These are phyloP conservation scores for Plasmodium reichenowi DNA, from an alignment of 169 alveolate genomes.

Conservation along the genomic window DNA sequence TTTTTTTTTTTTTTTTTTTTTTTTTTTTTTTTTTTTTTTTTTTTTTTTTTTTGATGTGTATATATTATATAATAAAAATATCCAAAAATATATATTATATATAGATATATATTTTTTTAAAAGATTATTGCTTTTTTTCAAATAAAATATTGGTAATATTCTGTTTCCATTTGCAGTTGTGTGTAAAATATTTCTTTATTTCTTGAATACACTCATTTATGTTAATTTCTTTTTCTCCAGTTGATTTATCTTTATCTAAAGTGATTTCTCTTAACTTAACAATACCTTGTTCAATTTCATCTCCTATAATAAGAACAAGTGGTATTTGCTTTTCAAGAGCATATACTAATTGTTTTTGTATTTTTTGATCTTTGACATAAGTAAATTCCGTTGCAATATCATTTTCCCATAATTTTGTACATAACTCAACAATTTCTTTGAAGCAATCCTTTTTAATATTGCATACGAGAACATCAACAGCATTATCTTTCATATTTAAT, in stretches of 20 bases:
- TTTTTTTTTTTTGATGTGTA: not conserved
- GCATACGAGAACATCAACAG: constrained; percentile 77
- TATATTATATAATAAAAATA: no score
- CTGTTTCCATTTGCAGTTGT: constrained; percentile 45
- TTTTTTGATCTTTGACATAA: constrained; percentile 79
- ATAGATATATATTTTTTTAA: not conserved
- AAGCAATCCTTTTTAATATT: constrained; percentile 44
- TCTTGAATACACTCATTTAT: constrained; percentile 44
- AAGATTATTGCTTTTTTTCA: not conserved
- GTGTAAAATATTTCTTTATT: constrained; percentile 42
- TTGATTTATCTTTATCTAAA: constrained; percentile 43
- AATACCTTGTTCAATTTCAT: constrained; percentile 72
- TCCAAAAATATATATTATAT: not conserved
- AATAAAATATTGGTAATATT: constrained; percentile 30
- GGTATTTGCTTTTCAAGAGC: constrained; percentile 87
- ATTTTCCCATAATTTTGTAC: constrained; percentile 80
- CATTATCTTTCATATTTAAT: constrained; percentile 83
- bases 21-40: not conserved
- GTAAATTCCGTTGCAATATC: constrained; percentile 82
- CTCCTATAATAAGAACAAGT: constrained; percentile 75
- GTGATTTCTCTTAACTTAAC: constrained; percentile 67
- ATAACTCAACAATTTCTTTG: constrained; percentile 80
- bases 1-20: not conserved
- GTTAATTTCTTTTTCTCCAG: constrained; percentile 63
- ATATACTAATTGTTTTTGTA: constrained; percentile 89